Evolutionary conservation across 2,329 filamentous ascomycete genomes (phyloP), one percentile per base, ranked within the genome.

Genomic region (Tolypocladium inflatum): DNA sequence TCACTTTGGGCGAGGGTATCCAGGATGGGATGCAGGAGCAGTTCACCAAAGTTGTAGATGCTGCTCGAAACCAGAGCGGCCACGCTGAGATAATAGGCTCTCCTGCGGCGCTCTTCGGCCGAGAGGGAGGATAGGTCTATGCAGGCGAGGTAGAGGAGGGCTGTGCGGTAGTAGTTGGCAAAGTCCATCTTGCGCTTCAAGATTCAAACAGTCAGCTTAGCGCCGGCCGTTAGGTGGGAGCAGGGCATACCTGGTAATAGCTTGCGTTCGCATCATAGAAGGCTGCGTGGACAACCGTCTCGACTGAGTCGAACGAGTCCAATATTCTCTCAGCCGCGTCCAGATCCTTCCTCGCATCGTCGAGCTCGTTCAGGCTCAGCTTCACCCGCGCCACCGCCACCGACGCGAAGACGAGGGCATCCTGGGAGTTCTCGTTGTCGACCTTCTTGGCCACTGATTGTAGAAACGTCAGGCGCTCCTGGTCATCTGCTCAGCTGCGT

Each of bases 41-140:
- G 87, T 79, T 99, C 94, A 73, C 94, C 94, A 67, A 99, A 99
- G 80, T 99, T 99, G 84, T 99, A 97, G 77, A 97, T 99, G 67
- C 86, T 90, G 68, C 93, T 90, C 55, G 92, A 97, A 43, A 97
- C 89, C 10, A 99, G 82, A 11, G 94, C 94, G 35, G 94, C 91
- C 57, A 97, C 87, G 69, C 89, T 89, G 62, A 99, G 86, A 72
- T 97, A 91, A 76, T 96, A 96, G 51, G 94, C 94, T 66, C 93
- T 87, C 60, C 82, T 83, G 71, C 87, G 87, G 67, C 90, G 88
- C 73, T 99, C 92, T 57, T 82, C 79, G 57, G 85, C 77, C 50
- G 86, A 81, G 59, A 99, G 80, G 57, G 88, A 82, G 60, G 85
- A 80, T 63, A 97, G 77, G 67, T 97, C 89, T 70, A 99, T 90